Base-by-base conservation (phyloP, 495 filamentous ascomycete species). In the Xylaria sp. region DNA sequence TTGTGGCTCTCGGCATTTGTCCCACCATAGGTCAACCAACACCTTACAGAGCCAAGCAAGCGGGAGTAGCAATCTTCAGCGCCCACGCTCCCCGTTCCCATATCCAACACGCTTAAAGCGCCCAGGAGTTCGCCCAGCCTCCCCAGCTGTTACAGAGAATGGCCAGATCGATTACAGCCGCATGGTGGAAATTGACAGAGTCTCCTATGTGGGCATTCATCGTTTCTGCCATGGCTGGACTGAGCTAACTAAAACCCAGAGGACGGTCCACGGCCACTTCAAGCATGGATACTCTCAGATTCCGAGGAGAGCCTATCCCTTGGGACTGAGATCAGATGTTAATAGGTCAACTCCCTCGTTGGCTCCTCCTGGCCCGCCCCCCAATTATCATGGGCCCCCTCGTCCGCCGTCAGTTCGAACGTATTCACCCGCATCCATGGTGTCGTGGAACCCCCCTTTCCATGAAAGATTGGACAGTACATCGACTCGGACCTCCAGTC, bases 21-120 rank as follows among this genome's bases (percentile, higher is more conserved):
- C 85, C 6, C 82, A 84, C 72, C 81, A 87, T 72, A 86, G 81
- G 61, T 87, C 88, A n/a, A 83, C 81, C 55, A 82, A 82, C 6
- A 89, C 85, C 50, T 73, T 89, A 50, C 82, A 87, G 59, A 82
- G 78, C 70, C 80, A 83, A 24, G 72, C 74, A 1, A 80, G 78
- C 78, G 78, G 72, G 69, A 43, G 73, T 11, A 74, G 72, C 8
- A 71, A 74, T 66, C 76, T 84, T 50, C 85, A 85, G 70, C 82
- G 89, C 14, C 89, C 89, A 46, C 84, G 87, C 31, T 90, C 88
- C 26, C 90, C 89, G 0, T 90, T 89, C 75, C 84, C 85, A 12
- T 91, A 91, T 72, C 89, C 89, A 9, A 86, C 88, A n/a, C 85
- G 89, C 37, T 81, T 91, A 29, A 90, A 87, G 77, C 87, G 90